Evolutionary conservation across 371 early-diverging fungal genomes (phyloP), one percentile per base, ranked within the genome.

Genomic region (Batkoa obscura): DNA sequence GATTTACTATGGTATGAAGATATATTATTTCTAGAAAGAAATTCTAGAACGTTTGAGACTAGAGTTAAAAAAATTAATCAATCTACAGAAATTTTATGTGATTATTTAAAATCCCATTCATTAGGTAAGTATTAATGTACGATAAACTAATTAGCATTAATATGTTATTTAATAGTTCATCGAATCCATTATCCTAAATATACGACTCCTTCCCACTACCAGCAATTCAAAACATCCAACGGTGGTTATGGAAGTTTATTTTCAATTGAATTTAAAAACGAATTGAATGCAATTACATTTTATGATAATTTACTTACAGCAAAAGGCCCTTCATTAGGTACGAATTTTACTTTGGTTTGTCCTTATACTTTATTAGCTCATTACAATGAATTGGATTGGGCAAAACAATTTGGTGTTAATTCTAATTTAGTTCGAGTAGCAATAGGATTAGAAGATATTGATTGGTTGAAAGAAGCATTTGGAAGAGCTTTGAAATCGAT

Each of bases 341-440:
- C 94, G 38, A 93, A 90, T 71, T 96, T 94, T 62, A 96, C 96
- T 3, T 71, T 96, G 43, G 88, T 78, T 5, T 85, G 88, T 58
- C 94, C 95, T 3, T 96, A 96, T 64, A 86, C 95, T 1, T 81
- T 96, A 6, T 66, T 96, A 32, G 96, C 94, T 2, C 96, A 96
- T 64, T 93, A 81, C 68, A 72, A 68, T 35, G 88, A 95, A 66
- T 70, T 94, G 12, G 94, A 94, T 32, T 94, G 92, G 92, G 96
- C 90, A 4, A 74, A 71, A 12, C 58, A 74, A 55, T 94, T 61
- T 65, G 89, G 87, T 37, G 91, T 96, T n/a, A 64, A 69, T 10
- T 67, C 77, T 10, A 60, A 79, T 58, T 64, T 96, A 39, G 72
- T 96, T 50, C 79, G 96, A 39, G 79, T 94, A 17, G 86, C 89